phyloP scores from a whole-genome alignment of 495 filamentous ascomycete genomes.

The Lichenothelia convexa region DNA sequence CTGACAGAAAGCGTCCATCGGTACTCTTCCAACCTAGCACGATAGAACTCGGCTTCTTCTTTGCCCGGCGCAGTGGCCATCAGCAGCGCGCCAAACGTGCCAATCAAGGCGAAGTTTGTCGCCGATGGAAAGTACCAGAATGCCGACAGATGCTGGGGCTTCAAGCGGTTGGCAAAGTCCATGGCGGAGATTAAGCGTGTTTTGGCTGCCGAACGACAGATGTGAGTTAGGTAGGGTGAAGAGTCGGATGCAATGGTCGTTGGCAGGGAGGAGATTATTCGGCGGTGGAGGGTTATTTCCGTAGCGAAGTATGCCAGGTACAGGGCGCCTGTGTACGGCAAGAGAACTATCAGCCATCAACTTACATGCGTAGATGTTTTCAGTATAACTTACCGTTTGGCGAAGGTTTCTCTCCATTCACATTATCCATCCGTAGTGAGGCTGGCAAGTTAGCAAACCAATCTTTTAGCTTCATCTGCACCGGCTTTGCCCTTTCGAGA shows the following conservation, averaged over 20 bases:
- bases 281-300: slow-evolving; percentile 69
- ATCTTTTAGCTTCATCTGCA: slow-evolving; percentile 66
- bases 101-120: slow-evolving; percentile 65
- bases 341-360: no score
- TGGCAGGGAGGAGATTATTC: slow-evolving; percentile 56
- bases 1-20: slow-evolving; percentile 83
- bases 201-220: slow-evolving; percentile 82
- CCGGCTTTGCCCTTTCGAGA: slow-evolving; percentile 57
- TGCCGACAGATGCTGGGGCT: slow-evolving; percentile 20
- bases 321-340: slow-evolving; percentile 37
- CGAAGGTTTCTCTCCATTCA: slow-evolving; percentile 19
- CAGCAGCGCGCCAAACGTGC: slow-evolving; percentile 62
- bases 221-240: slow-evolving; percentile 68
- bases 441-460: slow-evolving; percentile 55
- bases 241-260: slow-evolving; percentile 25
- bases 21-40: slow-evolving; percentile 68
- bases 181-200: slow-evolving; percentile 39
- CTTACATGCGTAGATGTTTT: no score
- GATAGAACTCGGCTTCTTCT: slow-evolving; percentile 95
- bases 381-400: slow-evolving; percentile 25
- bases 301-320: slow-evolving; percentile 73
- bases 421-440: slow-evolving; percentile 47
- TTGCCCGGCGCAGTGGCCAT: slow-evolving; percentile 70
- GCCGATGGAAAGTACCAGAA: slow-evolving; percentile 60
- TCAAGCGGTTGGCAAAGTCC: slow-evolving; percentile 25